phyloP scores from a whole-genome alignment of 768 basidiomycete species.

The Pisolithus albus region DNA sequence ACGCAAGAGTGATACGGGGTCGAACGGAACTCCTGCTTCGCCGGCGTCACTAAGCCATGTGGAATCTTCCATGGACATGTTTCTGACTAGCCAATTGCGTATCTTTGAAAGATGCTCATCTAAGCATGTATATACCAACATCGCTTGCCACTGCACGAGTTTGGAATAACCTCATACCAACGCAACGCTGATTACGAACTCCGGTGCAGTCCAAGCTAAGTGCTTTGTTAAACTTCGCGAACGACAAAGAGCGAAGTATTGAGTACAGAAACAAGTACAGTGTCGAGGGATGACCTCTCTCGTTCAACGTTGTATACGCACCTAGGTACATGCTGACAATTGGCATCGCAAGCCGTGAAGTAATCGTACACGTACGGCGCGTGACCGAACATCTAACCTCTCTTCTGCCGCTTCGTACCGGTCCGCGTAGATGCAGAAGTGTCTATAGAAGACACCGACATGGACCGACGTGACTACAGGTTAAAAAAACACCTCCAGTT shows the following conservation, averaged over 20 bases:
- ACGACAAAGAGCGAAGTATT: too few relatives aligned
- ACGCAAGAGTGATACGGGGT: constrained; percentile 28
- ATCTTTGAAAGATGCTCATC: not conserved
- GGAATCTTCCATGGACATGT: constrained; percentile 1
- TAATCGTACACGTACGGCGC: too few relatives aligned
- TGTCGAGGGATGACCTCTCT: too few relatives aligned
- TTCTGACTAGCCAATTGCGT: constrained; percentile 4
- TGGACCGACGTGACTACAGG: constrained; percentile 50
- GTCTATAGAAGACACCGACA: constrained; percentile 73
- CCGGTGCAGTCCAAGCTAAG: too few relatives aligned
- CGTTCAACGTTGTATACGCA: not conserved
- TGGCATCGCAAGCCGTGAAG: too few relatives aligned
- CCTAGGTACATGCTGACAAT: not conserved
- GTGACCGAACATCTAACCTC: constrained; percentile 27
- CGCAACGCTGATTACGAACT: too few relatives aligned
- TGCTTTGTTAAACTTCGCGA: too few relatives aligned
- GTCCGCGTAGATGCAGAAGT: constrained; percentile 51
- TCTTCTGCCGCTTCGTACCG: constrained; percentile 54
- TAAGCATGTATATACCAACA: too few relatives aligned
- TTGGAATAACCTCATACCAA: too few relatives aligned
- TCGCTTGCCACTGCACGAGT: too few relatives aligned
- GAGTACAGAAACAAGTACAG: too few relatives aligned
- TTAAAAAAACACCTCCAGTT: not conserved
- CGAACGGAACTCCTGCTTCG: not conserved
- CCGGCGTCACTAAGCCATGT: constrained; percentile 11